A percentile compares a stretch with the other conserved stretches of the same genome.
Conservation (phyloP, 495 filamentous ascomycete genomes). For the Viridothelium virens region DNA sequence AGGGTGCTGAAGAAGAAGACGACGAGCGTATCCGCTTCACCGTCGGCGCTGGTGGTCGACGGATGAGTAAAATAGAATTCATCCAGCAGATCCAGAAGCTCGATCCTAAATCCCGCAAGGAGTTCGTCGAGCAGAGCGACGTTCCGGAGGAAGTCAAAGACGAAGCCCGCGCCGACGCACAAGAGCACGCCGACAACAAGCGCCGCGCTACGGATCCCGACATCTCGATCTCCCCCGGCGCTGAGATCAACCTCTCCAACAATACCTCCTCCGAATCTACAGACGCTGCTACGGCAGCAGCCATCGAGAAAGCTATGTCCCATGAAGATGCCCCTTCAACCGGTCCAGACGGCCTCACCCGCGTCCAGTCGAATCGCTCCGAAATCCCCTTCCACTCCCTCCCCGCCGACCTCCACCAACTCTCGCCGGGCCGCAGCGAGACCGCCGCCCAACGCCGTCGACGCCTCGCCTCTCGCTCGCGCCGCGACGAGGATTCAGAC, state of each 20-base stretch:
- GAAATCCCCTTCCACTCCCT: slow-evolving; percentile 31
- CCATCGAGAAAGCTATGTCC: slow-evolving; percentile 24
- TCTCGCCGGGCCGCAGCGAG: slow-evolving; percentile 13
- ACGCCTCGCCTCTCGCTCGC: slow-evolving; percentile 32
- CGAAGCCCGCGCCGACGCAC: slow-evolving; percentile 49
- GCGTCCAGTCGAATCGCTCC: slow-evolving; percentile 28
- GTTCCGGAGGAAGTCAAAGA: slow-evolving; percentile 51
- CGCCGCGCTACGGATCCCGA: slow-evolving; percentile 5
- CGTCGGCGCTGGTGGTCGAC: slow-evolving; percentile 62
- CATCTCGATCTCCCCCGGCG: slow-evolving; percentile 13
- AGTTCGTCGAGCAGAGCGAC: slow-evolving; percentile 61
- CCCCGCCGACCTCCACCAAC: slow-evolving; percentile 28
- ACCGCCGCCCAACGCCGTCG: slow-evolving; percentile 22
- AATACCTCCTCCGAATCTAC: not conserved
- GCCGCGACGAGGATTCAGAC: slow-evolving; percentile 41
- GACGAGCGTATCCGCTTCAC: slow-evolving; percentile 84
- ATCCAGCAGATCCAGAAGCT: slow-evolving; percentile 72
- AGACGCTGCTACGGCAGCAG: slow-evolving; percentile 19
- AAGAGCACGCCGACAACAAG: slow-evolving; percentile 37
- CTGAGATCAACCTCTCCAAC: not conserved
- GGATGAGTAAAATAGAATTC: slow-evolving; percentile 89
- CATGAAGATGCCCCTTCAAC: slow-evolving; percentile 22
- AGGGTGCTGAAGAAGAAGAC: slow-evolving; percentile 47
- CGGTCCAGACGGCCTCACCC: slow-evolving; percentile 25
- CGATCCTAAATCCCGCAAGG: slow-evolving; percentile 65